phyloP scores from a whole-genome alignment of 495 filamentous ascomycete genomes.

The Acidiella bohemica region DNA sequence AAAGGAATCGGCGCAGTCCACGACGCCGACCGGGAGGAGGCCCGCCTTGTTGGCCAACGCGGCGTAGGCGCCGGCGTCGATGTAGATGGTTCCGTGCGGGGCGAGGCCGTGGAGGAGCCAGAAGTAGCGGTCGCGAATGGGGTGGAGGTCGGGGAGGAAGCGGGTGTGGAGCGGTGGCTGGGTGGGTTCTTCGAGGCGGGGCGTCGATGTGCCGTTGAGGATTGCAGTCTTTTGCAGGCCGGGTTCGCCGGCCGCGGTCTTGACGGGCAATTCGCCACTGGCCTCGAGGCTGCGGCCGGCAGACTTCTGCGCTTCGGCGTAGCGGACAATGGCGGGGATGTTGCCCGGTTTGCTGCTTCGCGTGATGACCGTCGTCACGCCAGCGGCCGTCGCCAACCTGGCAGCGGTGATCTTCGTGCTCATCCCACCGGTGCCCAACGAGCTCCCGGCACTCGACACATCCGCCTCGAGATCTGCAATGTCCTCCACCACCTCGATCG shows the following conservation, averaged over 20 bases:
- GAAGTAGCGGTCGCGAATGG: slow-evolving; percentile 85
- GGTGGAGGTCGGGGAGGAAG: slow-evolving; percentile 74
- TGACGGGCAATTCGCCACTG: slow-evolving; percentile 11
- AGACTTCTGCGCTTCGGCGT: slow-evolving; percentile 47
- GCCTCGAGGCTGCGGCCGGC: slow-evolving; percentile 11
- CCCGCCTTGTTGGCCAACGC: slow-evolving; percentile 72
- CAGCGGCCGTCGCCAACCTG: slow-evolving; percentile 81
- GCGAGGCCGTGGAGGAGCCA: slow-evolving; percentile 94
- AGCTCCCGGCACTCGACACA: slow-evolving; percentile 77
- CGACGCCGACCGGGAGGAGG: slow-evolving; percentile 81
- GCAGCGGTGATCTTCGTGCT: slow-evolving; percentile 94
- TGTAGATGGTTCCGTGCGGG: slow-evolving; percentile 80
- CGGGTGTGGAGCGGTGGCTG: slow-evolving; percentile 70
- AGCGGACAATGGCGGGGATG: slow-evolving; percentile 69
- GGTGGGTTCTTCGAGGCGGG: slow-evolving; percentile 4
- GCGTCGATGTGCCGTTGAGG: slow-evolving; percentile 5
- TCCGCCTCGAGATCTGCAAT: slow-evolving; percentile 76
- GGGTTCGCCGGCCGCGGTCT: background rate
- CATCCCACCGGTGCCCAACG: slow-evolving; percentile 94
- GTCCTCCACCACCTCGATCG: slow-evolving; percentile 88
- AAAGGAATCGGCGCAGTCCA: slow-evolving; percentile 77
- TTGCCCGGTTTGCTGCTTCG: slow-evolving; percentile 86
- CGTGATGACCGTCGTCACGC: slow-evolving; percentile 91
- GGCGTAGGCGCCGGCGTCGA: slow-evolving; percentile 72
- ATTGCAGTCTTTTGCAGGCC: slow-evolving; percentile 6